Evolutionary conservation across 257 asterid genomes (phyloP).

Genomic region (Primulina huaijiensis): DNA sequence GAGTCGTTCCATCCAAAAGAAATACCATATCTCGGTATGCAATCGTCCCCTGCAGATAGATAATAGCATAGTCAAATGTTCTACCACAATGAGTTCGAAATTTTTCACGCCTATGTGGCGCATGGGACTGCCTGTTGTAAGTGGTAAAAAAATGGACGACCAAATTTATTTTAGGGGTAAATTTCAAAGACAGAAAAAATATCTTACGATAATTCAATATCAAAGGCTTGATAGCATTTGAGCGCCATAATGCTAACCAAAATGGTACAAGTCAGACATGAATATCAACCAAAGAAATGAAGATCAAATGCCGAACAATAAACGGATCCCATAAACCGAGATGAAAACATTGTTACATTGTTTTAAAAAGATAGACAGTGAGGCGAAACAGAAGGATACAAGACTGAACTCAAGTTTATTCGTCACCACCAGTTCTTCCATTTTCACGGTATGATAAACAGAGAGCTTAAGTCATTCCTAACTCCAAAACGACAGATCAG

Average conservation of each 20-base stretch:
- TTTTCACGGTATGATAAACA: background rate
- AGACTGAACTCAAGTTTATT: background rate
- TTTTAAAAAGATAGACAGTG: background rate
- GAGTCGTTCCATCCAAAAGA: no score
- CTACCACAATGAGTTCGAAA: no score
- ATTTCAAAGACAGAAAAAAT: background rate
- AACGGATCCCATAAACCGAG: background rate
- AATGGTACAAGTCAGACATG: background rate
- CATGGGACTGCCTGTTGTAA: no score
- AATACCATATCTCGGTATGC: no score
- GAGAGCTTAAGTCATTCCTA: background rate
- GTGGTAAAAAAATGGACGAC: background rate
- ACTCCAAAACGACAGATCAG: background rate
- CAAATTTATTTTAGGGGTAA: background rate
- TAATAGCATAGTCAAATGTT: no score
- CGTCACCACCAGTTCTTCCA: background rate
- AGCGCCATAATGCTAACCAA: no score
- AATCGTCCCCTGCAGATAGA: no score
- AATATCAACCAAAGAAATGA: background rate
- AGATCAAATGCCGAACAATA: background rate
- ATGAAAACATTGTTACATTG: background rate
- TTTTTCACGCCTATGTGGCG: no score
- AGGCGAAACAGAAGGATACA: background rate
- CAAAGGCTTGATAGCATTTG: background rate
- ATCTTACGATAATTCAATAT: background rate